These are phyloP conservation scores for Spatholobus suberectus DNA, from an alignment of 306 rosid species.

Conservation along the genomic window DNA sequence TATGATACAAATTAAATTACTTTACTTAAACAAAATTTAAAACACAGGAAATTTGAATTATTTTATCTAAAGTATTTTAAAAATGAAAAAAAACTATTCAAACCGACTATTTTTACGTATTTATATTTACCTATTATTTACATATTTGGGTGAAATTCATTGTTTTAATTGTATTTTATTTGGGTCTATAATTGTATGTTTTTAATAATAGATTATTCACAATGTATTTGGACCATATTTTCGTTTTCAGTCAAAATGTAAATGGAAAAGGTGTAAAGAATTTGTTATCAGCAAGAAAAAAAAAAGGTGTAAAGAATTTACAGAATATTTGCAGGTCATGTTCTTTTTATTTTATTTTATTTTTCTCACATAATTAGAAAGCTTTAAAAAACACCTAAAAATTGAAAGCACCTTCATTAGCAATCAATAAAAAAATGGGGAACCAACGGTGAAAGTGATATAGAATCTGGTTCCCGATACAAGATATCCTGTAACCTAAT, in stretches of 20 bases:
- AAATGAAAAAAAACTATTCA: too few relatives aligned
- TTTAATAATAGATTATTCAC: neutral
- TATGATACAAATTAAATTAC: too few relatives aligned
- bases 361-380: neutral
- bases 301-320: neutral
- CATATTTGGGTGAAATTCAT: neutral
- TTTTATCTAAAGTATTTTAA: too few relatives aligned
- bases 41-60: too few relatives aligned
- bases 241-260: neutral
- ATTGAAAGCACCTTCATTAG: conserved; percentile 20
- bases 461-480: neutral
- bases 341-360: neutral
- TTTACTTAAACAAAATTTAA: too few relatives aligned
- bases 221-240: neutral
- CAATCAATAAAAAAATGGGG: conserved; percentile 37
- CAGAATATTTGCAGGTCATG: neutral
- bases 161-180: neutral
- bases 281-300: too few relatives aligned
- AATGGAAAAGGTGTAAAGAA: neutral
- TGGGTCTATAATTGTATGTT: neutral
- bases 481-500: conserved; percentile 24
- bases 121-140: neutral
- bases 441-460: conserved; percentile 19
- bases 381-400: conserved; percentile 1
- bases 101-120: too few relatives aligned